A percentile compares a stretch with the other conserved stretches of the same genome.
Conservation (phyloP, 306 rosid genomes). For the Vigna nakashimae region DNA sequence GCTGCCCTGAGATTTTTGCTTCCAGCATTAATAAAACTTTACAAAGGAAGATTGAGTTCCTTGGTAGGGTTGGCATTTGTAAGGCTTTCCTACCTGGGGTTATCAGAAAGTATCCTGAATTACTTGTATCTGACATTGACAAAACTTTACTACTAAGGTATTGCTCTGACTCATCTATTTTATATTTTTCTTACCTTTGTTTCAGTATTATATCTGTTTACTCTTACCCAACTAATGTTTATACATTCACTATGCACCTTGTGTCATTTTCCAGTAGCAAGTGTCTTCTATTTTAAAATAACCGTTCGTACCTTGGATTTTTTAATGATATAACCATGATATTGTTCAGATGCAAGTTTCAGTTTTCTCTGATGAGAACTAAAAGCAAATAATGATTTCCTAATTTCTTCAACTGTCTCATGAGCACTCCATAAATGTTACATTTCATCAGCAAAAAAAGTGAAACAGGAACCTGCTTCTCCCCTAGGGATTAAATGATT, state of each 20-base stretch:
- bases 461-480: constrained; percentile 25
- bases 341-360: constrained; percentile 29
- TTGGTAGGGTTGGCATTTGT: constrained; percentile 62
- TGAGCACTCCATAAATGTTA: constrained; percentile 3
- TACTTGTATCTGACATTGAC: constrained; percentile 75
- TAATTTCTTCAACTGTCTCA: constrained; percentile 28
- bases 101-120: constrained; percentile 83
- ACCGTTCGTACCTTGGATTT: constrained; percentile 18
- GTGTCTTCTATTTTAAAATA: constrained; percentile 18
- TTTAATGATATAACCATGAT: constrained; percentile 12
- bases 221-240: constrained; percentile 24
- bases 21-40: constrained; percentile 72
- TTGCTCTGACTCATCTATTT: constrained; percentile 31
- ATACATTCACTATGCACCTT: background rate
- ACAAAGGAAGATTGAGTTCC: constrained; percentile 74
- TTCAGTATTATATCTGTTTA: constrained; percentile 17
- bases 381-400: constrained; percentile 19
- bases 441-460: constrained; percentile 28
- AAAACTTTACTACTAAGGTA: constrained; percentile 77
- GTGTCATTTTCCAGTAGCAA: constrained; percentile 29
- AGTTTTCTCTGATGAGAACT: constrained; percentile 31
- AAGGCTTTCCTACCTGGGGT: constrained; percentile 64
- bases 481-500: constrained; percentile 1
- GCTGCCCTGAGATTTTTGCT: constrained; percentile 88
- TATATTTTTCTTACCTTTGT: constrained; percentile 24